Evolutionary conservation across 352 stramenopile species (phyloP).

Genomic region (Phytophthora chlamydospora): DNA sequence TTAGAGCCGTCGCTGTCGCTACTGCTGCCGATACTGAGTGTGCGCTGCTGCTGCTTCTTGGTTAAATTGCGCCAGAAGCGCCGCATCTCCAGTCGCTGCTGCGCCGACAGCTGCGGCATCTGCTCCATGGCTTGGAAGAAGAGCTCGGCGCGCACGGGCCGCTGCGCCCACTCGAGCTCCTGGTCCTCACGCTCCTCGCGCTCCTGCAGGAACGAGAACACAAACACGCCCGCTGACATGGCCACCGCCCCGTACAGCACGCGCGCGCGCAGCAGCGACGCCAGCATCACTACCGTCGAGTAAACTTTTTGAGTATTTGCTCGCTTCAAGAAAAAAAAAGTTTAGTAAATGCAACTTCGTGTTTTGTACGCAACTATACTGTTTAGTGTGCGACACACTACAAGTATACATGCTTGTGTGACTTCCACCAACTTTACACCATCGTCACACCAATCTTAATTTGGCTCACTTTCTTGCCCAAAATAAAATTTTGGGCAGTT

Average conservation of each 20-base stretch:
- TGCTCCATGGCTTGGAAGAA: constrained; percentile 74
- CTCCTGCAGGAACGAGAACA: constrained; percentile 85
- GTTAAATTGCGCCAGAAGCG: constrained; percentile 81
- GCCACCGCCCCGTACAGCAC: constrained; percentile 78
- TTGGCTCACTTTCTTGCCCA: neutral
- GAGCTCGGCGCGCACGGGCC: constrained; percentile 55
- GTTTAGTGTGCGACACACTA: constrained; percentile 1
- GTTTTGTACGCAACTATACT: neutral
- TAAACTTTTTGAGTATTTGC: neutral
- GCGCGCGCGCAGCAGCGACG: constrained; percentile 47
- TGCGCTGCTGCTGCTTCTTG: constrained; percentile 47
- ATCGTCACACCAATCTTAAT: too few relatives aligned
- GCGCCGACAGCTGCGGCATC: constrained; percentile 53
- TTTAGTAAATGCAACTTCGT: too few relatives aligned
- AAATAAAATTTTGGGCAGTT: constrained; percentile 2
- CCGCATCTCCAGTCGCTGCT: constrained; percentile 73
- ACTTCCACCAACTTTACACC: too few relatives aligned
- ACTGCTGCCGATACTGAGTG: constrained; percentile 2
- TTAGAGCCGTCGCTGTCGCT: neutral
- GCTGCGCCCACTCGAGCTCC: constrained; percentile 57
- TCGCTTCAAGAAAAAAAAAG: neutral
- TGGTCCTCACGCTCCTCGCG: constrained; percentile 74
- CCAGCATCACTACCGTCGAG: constrained; percentile 28
- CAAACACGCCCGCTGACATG: constrained; percentile 77
- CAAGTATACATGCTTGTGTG: too few relatives aligned